Evolutionary conservation across 441 rosid species (phyloP), one percentile per base, ranked within the genome.

Genomic region (Eugenia klotzschiana): DNA sequence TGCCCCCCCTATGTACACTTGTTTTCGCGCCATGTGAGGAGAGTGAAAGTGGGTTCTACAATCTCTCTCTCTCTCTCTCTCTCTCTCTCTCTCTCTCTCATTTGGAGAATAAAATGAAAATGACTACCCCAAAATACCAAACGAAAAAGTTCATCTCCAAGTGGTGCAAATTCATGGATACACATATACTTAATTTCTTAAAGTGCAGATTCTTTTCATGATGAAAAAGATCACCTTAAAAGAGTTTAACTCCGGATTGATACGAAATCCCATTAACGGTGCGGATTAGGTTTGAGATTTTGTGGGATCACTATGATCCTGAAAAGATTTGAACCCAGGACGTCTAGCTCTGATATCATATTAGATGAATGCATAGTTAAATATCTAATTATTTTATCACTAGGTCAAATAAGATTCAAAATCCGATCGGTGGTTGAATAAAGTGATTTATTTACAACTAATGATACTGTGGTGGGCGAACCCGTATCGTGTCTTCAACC

Each of bases 341-440:
- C 46, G 1, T 41, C 13, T 13, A 13, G 12, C 49, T 43, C 15
- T 4, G 5, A 49, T 12, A 49, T 49, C 51, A 49, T 49, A 3
- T 49, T 4, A 49, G 51, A 49, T 12, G 15, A 49, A 49, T 0
- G 3, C 15, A 12, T 49, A 5, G 5, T 49, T 49, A 4, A 49
- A 49, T 49, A 49, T 49, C 14, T 49, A 12, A 49, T 49, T 49
- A 49, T 49, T 49, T 15, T 12, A 11, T 49, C 5, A 12, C 14
- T 12, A 49, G 2, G 4, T 22, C 1, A 69, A 2, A 69, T 37
- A 37, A 20, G 6, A 69, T 41, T 69, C 14, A 12, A 69, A 69
- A 37, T 69, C 15, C 14, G 1, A 0, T 69, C 25, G 3, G 6
- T 33, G 22, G 14, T 7, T 4, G 0, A 8, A 9, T 8, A 53